These are phyloP conservation scores for Neurospora sp. DNA, from an alignment of 495 filamentous ascomycete species.

Conservation along the genomic window DNA sequence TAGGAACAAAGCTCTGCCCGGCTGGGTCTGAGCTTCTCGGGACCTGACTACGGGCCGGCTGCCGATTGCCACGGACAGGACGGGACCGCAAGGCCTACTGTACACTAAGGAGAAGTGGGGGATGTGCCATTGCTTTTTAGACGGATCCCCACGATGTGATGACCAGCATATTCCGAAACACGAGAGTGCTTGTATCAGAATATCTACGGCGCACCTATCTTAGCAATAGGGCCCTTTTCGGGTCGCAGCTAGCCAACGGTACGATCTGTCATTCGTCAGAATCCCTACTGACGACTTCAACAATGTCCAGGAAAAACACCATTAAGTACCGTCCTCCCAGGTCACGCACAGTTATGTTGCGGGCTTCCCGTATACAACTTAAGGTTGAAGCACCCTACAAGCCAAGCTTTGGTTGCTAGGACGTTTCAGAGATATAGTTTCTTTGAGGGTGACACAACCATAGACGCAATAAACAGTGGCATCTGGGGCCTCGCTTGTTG, in stretches of 20 bases:
- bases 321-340: background rate
- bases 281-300: background rate
- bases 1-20: background rate
- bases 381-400: background rate
- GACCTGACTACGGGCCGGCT: background rate
- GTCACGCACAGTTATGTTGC: background rate
- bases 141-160: slow-evolving; percentile 4
- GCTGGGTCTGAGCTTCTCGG: background rate
- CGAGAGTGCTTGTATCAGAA: slow-evolving; percentile 8
- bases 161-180: slow-evolving; percentile 12
- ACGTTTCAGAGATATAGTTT: background rate
- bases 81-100: background rate
- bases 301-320: background rate
- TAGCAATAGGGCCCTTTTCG: background rate
- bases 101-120: slow-evolving; percentile 3
- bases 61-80: background rate
- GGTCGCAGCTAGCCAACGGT: background rate
- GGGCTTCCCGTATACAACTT: background rate
- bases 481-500: background rate
- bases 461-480: background rate
- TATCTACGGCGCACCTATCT: background rate
- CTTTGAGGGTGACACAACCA: background rate
- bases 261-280: slow-evolving; percentile 1
- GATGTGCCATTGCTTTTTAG: background rate
- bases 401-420: background rate